Evolutionary conservation across 176 grass and related monocot genomes (phyloP).

Genomic region (Paspalum vaginatum): DNA sequence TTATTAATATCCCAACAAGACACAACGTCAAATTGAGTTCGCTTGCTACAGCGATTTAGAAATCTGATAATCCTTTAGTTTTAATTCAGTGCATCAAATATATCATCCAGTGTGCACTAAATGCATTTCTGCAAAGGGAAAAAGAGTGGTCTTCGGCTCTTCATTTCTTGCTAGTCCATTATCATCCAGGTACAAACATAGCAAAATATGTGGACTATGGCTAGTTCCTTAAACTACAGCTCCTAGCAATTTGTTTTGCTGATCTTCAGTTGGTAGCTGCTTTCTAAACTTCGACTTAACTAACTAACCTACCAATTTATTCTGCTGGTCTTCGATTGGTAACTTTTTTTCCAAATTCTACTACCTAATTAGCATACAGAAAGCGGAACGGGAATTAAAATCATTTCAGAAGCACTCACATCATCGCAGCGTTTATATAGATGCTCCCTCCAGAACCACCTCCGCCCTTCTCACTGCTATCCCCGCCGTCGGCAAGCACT

Average conservation of each 20-base stretch:
- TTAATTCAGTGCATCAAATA: slow-evolving; percentile 25
- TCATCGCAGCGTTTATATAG: slow-evolving; percentile 67
- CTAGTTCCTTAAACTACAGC: slow-evolving; percentile 27
- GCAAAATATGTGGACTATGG: background rate
- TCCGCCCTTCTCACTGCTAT: slow-evolving; percentile 72
- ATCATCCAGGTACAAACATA: slow-evolving; percentile 6
- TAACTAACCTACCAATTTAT: slow-evolving; percentile 24
- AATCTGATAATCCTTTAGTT: slow-evolving; percentile 8
- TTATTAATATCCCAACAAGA: background rate
- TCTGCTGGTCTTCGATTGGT: background rate
- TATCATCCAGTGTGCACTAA: background rate
- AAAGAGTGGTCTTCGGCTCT: background rate
- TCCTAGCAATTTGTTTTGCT: background rate
- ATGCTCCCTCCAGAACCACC: slow-evolving; percentile 94
- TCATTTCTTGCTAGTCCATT: background rate
- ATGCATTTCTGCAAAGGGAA: background rate
- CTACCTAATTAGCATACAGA: slow-evolving; percentile 31
- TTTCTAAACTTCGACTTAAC: slow-evolving; percentile 34
- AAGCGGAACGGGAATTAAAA: slow-evolving; percentile 16
- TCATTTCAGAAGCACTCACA: slow-evolving; percentile 64
- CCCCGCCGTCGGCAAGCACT: slow-evolving; percentile 72
- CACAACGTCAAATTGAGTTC: slow-evolving; percentile 16
- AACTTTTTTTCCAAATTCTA: slow-evolving; percentile 27
- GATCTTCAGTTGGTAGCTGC: background rate
- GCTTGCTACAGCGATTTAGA: background rate